Evolutionary conservation across 2,329 filamentous ascomycete species (phyloP).

Genomic region (Samsoniella hepiali): DNA sequence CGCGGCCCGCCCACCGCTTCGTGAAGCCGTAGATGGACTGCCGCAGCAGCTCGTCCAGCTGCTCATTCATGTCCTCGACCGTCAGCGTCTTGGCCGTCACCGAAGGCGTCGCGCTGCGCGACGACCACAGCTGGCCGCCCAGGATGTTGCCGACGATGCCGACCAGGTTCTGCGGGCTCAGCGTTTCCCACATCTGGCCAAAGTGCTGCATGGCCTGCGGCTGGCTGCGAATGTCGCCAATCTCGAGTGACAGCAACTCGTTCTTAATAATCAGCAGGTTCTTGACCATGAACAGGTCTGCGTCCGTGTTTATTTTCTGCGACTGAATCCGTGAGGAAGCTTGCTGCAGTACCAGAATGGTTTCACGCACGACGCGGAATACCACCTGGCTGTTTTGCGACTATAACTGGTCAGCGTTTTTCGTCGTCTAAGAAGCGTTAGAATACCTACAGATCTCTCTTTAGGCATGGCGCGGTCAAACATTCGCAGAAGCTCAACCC

Average conservation of each 20-base stretch:
- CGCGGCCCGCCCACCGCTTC: constrained; percentile 53
- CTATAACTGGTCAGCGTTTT: constrained; percentile 24
- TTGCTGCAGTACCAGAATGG: constrained; percentile 75
- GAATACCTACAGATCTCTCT: constrained; percentile 54
- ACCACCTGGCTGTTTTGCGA: constrained; percentile 52
- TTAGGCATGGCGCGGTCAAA: constrained; percentile 65
- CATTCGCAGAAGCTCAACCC: constrained; percentile 56
- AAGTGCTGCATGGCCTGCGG: constrained; percentile 55
- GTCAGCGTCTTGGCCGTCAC: constrained; percentile 41
- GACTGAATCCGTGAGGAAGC: constrained; percentile 70
- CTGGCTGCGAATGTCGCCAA: constrained; percentile 63
- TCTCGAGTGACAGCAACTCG: constrained; percentile 92
- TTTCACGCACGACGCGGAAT: constrained; percentile 79
- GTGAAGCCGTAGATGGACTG: constrained; percentile 63
- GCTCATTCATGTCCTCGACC: constrained; percentile 60
- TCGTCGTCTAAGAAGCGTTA: no score
- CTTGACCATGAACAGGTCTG: constrained; percentile 89
- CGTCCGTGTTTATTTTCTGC: constrained; percentile 60
- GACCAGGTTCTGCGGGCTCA: constrained; percentile 55
- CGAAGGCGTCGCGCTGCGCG: constrained; percentile 25
- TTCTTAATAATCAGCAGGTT: constrained; percentile 95
- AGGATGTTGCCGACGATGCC: constrained; percentile 58
- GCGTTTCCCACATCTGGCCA: constrained; percentile 61
- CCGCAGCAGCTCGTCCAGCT: constrained; percentile 60
- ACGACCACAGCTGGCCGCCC: constrained; percentile 51